Evolutionary conservation across 1,139 yeast genomes (phyloP), one percentile per base, ranked within the genome.

Genomic region (Zhuliangozyma parablackwelliae): DNA sequence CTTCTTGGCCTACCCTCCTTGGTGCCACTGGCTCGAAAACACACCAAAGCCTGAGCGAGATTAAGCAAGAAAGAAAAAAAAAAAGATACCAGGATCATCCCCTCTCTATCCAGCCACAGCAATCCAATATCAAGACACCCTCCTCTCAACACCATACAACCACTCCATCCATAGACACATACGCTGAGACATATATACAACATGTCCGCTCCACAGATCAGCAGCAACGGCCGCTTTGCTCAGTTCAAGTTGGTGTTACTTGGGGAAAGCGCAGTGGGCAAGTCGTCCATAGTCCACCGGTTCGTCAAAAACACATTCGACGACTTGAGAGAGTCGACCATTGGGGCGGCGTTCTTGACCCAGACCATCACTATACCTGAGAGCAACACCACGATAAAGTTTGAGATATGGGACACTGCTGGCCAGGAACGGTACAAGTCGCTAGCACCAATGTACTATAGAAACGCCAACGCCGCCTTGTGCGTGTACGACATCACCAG

Each of bases 281-380:
- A 69, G 46, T 66, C 73, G 29, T 67, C 74, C 24, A 67, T 69
- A 12, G 75, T 69, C 10, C 75, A 67, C 47, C 51, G 73, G 30
- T 67, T 62, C 39, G 75, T 69, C 35, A 70, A 69, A 50, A 94
- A 90, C 57, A 86, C 95, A 25, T 94, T 92, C 59, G 96, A 90
- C 53, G 96, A 89, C 54, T 78, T 85, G 64, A 75, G 97, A 50
- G 97, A 92, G 61, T 86, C 96, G 21, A 92, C 97, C 7, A 92
- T 92, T 43, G 97, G 97, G 11, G 98, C 98, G 3, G 98, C 98
- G 3, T 92, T 92, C 58, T 69, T 92, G 41, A 90, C 98, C 11
- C 97, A 92, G 57, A 85, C 95, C 70, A 81, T 61, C 66, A 80
- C 57, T 11, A 51, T 61, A 32, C 64, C 65, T 5, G 63, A 60